Base-by-base conservation (phyloP, 1,284 basidiomycete species). In the Microstroma glucosiphilum region DNA sequence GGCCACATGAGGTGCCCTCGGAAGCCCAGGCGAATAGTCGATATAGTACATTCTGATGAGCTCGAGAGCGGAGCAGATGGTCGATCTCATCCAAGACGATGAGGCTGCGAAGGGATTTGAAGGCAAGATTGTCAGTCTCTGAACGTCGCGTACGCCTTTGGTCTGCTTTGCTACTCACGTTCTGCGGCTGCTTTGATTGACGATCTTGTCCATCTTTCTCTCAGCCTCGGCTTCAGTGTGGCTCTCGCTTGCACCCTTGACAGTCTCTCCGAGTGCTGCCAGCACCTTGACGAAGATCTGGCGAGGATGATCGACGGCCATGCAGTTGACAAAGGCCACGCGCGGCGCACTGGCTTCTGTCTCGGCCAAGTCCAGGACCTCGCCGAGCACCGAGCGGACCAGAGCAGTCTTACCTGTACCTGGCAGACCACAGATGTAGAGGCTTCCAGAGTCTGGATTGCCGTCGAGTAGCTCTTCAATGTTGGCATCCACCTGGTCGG, bases 1-100 rank as follows among this genome's bases (percentile, higher is more conserved):
- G 41, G 26, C 61, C 62, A 63, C 70, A 61, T 49, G 65, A 46
- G 26, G 65, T 25, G 6, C 55, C 49, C 19, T 40, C 23, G 12
- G 19, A 25, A 19, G 66, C 69, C 67, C 70, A 73, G 19, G 68
- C 73, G 51, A 81, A 80, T 59, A 82, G 70, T 40, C 74, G 67
- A 63, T 81, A 71, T 57, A 81, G 73, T n/a, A 81, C 66, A 61
- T 71, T 79, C 60, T 70, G 77, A 61, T 71, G 75, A 15, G 64
- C 72, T 21, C 60, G 71, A 12, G 70, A 68, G 54, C 73, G 71
- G 11, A 79, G 67, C 40, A 82, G 68, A 57, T 80, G 79, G 63
- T 82, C 81, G 64, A 82, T 80, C 68, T 82, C 81, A 66, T 82
- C 81, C 46, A 82, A 76, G 8, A 82, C 74, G 43, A 82, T 72